Evolutionary conservation across 208 protist species (phyloP).

Genomic region (Trypanosoma congolense): DNA sequence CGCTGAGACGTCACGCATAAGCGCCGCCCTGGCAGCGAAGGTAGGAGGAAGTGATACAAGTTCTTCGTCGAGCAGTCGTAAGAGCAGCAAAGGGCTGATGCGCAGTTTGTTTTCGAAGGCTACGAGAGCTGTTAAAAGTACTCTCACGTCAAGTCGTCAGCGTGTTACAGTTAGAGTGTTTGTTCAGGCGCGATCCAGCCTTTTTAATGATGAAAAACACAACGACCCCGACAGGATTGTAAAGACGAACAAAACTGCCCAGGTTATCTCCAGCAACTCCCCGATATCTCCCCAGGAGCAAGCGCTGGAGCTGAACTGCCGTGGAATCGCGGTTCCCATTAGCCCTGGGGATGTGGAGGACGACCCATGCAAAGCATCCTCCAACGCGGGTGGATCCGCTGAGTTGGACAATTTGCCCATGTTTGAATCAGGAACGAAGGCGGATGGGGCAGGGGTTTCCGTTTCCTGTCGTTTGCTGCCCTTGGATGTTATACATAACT

Average conservation of each 20-base stretch:
- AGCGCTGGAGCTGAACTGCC: not conserved
- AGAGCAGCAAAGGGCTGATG: conserved; percentile 13
- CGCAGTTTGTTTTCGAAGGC: conserved; percentile 53
- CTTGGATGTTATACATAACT: conserved; percentile 67
- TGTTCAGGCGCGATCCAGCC: conserved; percentile 28
- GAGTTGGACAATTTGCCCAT: conserved; percentile 1
- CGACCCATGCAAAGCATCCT: not conserved
- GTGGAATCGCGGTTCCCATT: too few relatives aligned
- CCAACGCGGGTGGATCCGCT: too few relatives aligned
- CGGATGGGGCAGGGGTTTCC: conserved; percentile 9
- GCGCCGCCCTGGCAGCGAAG: not conserved
- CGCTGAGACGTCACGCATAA: conserved; percentile 7
- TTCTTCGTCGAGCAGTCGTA: conserved; percentile 6
- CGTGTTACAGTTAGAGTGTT: conserved; percentile 20
- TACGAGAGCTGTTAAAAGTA: conserved; percentile 59
- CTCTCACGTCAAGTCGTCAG: conserved; percentile 18
- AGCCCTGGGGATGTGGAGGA: conserved; percentile 4
- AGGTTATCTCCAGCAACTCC: not conserved
- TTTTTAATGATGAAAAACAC: conserved; percentile 12
- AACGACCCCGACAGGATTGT: conserved; percentile 13
- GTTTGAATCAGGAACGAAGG: conserved; percentile 8
- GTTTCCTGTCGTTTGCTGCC: conserved; percentile 36
- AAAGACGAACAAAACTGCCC: conserved; percentile 11
- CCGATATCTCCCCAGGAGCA: not conserved
- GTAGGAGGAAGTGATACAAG: not conserved